These are phyloP conservation scores for Willaertia magna DNA, from an alignment of 208 protist species.

Conservation along the genomic window DNA sequence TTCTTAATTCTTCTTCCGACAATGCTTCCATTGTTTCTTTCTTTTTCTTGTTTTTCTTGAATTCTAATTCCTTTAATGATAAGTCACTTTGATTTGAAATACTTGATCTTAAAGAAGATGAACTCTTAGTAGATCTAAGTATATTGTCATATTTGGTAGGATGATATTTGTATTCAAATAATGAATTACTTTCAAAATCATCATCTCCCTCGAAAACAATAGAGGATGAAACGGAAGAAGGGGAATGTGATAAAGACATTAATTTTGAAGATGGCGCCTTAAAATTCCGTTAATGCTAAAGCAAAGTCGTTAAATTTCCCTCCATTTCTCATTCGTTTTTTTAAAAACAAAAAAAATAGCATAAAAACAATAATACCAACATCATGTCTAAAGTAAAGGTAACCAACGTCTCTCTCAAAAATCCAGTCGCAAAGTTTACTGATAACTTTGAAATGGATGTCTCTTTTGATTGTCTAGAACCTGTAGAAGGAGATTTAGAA, in stretches of 20 bases:
- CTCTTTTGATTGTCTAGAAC: conserved; percentile 45
- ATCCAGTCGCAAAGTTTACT: conserved; percentile 48
- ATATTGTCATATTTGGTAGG: not conserved
- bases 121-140: not conserved
- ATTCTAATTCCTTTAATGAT: not conserved
- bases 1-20: not conserved
- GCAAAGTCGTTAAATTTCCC: not conserved
- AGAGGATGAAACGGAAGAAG: not conserved
- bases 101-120: not conserved
- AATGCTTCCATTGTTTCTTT: not conserved
- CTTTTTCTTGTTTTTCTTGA: not conserved
- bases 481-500: conserved; percentile 68
- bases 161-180: not conserved
- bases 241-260: not conserved
- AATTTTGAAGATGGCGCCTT: not conserved
- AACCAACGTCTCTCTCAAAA: conserved; percentile 37
- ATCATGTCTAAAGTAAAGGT: conserved; percentile 29
- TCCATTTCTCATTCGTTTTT: not conserved
- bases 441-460: conserved; percentile 51
- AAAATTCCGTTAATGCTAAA: too few relatives aligned
- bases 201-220: not conserved
- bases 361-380: not conserved
- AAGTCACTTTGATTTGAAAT: not conserved
- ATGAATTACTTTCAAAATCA: not conserved
- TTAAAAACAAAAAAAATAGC: not conserved